These are phyloP conservation scores for Hypoxylon subgilvum DNA, from an alignment of 495 filamentous ascomycete genomes.

Conservation along the genomic window DNA sequence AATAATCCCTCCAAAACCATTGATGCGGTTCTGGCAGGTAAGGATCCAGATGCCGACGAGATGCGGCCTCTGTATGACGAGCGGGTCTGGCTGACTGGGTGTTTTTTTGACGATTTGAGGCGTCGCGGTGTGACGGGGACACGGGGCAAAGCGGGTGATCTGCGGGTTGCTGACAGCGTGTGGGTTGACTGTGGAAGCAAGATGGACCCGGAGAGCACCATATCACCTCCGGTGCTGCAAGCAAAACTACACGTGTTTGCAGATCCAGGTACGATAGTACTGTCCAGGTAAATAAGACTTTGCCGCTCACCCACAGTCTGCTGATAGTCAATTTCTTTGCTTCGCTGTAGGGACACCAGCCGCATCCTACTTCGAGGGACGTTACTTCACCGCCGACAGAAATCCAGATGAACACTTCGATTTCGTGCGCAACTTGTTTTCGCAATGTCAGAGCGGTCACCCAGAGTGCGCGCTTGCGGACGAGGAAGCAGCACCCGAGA, in stretches of 20 bases:
- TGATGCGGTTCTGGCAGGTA: constrained; percentile 20
- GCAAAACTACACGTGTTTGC: constrained; percentile 12
- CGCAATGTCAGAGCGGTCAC: constrained; percentile 6
- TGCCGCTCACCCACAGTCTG: background rate
- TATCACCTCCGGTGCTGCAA: background rate
- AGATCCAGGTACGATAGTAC: constrained; percentile 21
- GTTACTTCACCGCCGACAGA: constrained; percentile 5
- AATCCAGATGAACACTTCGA: constrained; percentile 13
- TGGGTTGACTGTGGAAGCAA: constrained; percentile 11
- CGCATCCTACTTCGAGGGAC: constrained; percentile 8
- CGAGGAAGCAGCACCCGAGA: background rate
- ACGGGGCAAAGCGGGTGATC: too few species aligned
- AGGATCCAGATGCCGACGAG: background rate
- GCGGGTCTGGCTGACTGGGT: constrained; percentile 15
- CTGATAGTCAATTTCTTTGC: constrained; percentile 1
- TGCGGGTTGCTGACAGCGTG: background rate
- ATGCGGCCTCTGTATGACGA: constrained; percentile 12
- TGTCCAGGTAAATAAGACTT: too few species aligned
- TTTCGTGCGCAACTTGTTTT: constrained; percentile 8
- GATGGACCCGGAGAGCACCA: constrained; percentile 7
- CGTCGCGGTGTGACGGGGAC: background rate
- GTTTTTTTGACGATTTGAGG: background rate
- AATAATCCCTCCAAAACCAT: background rate
- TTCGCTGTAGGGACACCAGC: constrained; percentile 15
- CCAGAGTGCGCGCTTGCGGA: constrained; percentile 14